Evolutionary conservation across 352 stramenopile species (phyloP).

Genomic region (Globisporangium orthogonon): DNA sequence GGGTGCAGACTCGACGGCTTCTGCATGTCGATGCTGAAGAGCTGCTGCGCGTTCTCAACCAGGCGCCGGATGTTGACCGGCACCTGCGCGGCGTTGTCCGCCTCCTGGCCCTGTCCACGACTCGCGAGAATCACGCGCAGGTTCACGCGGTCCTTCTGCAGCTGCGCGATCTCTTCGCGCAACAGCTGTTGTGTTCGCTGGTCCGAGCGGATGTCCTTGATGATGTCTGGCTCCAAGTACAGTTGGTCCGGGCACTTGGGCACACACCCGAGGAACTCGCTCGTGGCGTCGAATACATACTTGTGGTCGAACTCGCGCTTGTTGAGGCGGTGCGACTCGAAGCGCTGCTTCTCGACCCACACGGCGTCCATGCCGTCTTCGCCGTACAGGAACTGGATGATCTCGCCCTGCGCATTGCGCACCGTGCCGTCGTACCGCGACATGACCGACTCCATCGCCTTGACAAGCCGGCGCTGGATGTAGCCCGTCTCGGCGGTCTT

Average conservation of each 20-base stretch:
- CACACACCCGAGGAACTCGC: conserved; percentile 90
- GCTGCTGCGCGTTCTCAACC: conserved; percentile 95
- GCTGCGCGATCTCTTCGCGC: conserved; percentile 90
- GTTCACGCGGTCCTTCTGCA: conserved; percentile 93
- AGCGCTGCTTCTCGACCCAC: conserved; percentile 98
- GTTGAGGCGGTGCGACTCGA: conserved; percentile 87
- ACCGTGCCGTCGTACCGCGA: conserved; percentile 98
- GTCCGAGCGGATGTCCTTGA: conserved; percentile 91
- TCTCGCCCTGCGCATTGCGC: conserved; percentile 89
- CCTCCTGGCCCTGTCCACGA: conserved; percentile 92
- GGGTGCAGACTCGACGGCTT: conserved; percentile 93
- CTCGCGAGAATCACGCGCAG: conserved; percentile 93
- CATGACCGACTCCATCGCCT: conserved; percentile 99
- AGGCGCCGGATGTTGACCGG: conserved; percentile 93
- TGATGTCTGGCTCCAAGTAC: conserved; percentile 82
- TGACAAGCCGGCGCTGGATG: conserved; percentile 99
- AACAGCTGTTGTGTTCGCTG: conserved; percentile 91
- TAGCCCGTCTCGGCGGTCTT: conserved; percentile 99
- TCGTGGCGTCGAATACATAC: conserved; percentile 91
- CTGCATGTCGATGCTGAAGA: conserved; percentile 91
- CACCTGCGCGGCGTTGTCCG: conserved; percentile 86
- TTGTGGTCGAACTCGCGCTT: conserved; percentile 93
- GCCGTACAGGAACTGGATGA: conserved; percentile 89
- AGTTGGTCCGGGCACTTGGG: conserved; percentile 80
- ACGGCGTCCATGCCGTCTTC: conserved; percentile 99